A percentile compares a stretch with the other conserved stretches of the same genome.
Evolutionary conservation across 2,329 filamentous ascomycete genomes (phyloP).

Genomic region (Curvularia sp.): DNA sequence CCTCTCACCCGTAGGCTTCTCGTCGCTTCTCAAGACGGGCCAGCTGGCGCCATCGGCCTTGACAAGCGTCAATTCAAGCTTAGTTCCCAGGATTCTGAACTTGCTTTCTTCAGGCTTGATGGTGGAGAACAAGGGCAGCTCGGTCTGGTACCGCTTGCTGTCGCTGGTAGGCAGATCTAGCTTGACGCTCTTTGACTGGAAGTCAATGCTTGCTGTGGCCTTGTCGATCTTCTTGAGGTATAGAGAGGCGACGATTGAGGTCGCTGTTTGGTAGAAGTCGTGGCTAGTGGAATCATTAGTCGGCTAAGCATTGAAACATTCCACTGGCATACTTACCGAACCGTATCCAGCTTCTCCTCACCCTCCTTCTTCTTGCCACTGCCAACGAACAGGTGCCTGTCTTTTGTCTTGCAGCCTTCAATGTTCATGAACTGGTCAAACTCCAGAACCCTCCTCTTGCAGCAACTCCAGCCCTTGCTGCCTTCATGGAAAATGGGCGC

Average conservation of each 20-base stretch:
- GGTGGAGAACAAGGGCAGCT: constrained; percentile 75
- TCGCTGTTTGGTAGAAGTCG: constrained; percentile 94
- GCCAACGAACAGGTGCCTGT: constrained; percentile 83
- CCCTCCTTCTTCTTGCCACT: constrained; percentile 74
- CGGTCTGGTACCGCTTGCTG: constrained; percentile 78
- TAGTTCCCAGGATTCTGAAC: constrained; percentile 85
- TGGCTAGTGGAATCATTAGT: constrained; percentile 58
- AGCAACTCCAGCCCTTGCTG: constrained; percentile 96
- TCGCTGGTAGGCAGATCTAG: constrained; percentile 89
- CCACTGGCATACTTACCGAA: constrained; percentile 63
- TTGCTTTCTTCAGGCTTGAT: constrained; percentile 78
- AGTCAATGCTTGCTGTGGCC: constrained; percentile 73
- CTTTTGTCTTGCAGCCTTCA: constrained; percentile 84
- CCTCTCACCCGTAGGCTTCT: constrained; percentile 76
- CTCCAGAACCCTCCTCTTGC: constrained; percentile 91
- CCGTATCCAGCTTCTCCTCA: constrained; percentile 79
- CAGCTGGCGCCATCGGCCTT: constrained; percentile 80
- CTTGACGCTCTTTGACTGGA: constrained; percentile 67
- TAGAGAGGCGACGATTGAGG: constrained; percentile 84
- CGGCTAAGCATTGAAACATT: background rate
- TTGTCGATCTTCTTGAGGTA: constrained; percentile 98
- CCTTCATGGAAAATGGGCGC: constrained; percentile 95
- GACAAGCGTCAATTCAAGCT: constrained; percentile 78
- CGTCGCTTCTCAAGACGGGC: constrained; percentile 83
- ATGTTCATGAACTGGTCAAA: constrained; percentile 99